Percentiles rank a stretch among this genome's conserved stretches.
Evolutionary conservation across 78 protist species (phyloP).

Genomic region (Guillardia theta): DNA sequence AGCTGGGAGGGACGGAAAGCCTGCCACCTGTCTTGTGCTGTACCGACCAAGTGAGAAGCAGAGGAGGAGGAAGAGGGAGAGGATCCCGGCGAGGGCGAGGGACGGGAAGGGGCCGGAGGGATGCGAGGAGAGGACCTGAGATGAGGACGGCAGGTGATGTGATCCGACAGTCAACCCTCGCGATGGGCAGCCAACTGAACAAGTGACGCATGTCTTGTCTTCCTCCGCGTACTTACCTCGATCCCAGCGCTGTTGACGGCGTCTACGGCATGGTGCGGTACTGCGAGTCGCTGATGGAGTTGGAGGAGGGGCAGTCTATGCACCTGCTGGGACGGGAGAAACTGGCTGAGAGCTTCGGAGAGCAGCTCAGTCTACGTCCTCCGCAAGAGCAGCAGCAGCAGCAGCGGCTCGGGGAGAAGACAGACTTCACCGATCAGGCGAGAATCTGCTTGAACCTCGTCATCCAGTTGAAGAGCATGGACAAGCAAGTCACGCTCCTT

Average conservation of each 20-base stretch:
- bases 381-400: background rate
- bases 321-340: background rate
- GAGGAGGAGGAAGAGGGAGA: too few relatives aligned
- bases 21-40: background rate
- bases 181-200: background rate
- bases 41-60: background rate
- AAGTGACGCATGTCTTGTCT: too few relatives aligned
- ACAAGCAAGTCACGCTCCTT: background rate
- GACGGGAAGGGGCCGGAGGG: too few relatives aligned
- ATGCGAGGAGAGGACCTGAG: too few relatives aligned
- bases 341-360: background rate
- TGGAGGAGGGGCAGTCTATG: background rate
- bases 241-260: background rate
- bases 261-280: background rate
- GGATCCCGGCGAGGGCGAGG: too few relatives aligned
- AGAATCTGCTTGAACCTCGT: background rate
- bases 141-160: too few relatives aligned
- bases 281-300: background rate
- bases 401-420: background rate
- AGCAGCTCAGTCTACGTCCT: background rate
- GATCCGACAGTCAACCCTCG: background rate
- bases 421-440: background rate
- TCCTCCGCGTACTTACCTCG: too few relatives aligned
- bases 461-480: background rate
- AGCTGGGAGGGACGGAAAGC: constrained; percentile 88